Conservation (phyloP, 805 yeast species). For the Blastobotrys terrestris region DNA sequence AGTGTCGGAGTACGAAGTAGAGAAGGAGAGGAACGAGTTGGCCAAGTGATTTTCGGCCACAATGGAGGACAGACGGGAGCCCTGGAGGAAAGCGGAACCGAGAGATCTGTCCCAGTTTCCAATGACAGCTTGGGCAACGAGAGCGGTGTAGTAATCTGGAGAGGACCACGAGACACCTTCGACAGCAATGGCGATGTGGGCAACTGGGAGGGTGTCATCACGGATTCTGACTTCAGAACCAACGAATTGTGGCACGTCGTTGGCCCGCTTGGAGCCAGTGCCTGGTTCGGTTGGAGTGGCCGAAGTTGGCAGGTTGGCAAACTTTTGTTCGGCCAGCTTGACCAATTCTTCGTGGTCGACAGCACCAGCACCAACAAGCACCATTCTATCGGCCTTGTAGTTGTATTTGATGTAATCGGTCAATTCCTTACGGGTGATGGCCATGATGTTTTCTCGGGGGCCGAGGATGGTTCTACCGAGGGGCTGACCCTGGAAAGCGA, state of each 20-base stretch:
- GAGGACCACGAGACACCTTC: conserved; percentile 98
- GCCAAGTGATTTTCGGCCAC: conserved; percentile 65
- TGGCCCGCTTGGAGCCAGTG: conserved; percentile 51
- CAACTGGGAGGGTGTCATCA: conserved; percentile 76
- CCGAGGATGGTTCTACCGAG: conserved; percentile 96
- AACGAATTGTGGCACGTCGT: conserved; percentile 68
- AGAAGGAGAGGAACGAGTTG: conserved; percentile 92
- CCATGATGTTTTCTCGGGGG: conserved; percentile 80
- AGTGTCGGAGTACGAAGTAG: conserved; percentile 94
- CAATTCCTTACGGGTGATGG: conserved; percentile 71
- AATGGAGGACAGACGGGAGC: conserved; percentile 71
- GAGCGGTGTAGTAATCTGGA: conserved; percentile 89
- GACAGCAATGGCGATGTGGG: conserved; percentile 90
- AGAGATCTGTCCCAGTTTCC: conserved; percentile 97
- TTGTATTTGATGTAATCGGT: conserved; percentile 73
- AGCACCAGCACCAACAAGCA: conserved; percentile 90
- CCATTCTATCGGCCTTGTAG: conserved; percentile 97
- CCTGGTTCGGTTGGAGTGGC: conserved; percentile 61
- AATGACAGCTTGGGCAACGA: conserved; percentile 92
- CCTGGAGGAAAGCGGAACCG: conserved; percentile 76
- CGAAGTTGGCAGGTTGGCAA: conserved; percentile 45
- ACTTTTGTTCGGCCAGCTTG: conserved; percentile 63
- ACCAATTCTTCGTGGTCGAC: conserved; percentile 85
- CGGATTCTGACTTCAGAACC: conserved; percentile 83
- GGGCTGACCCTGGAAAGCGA: conserved; percentile 84